Percentiles rank a stretch among this genome's conserved stretches.
Conservation (phyloP, 106 monocot genomes). For the Dioscorea dumetorum region DNA sequence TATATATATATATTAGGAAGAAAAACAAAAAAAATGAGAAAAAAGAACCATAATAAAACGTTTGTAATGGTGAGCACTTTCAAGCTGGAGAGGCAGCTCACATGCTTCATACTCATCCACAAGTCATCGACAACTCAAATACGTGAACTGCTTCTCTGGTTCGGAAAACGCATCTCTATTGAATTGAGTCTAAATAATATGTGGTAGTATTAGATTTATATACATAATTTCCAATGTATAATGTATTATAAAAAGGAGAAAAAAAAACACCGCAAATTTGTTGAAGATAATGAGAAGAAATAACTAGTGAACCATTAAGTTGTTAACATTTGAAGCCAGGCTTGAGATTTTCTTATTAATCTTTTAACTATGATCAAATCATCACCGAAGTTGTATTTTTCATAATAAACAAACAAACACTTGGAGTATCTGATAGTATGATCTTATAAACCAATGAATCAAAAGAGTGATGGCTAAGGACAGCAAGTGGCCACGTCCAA, state of each 20-base stretch:
- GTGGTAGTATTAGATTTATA: too few species aligned
- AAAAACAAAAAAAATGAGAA: too few species aligned
- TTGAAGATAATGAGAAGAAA: too few species aligned
- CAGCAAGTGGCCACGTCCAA: conserved; percentile 14
- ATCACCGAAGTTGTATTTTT: too few species aligned
- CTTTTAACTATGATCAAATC: neutral
- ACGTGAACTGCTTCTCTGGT: conserved; percentile 46
- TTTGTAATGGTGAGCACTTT: neutral
- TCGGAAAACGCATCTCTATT: conserved; percentile 2
- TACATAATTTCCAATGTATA: neutral
- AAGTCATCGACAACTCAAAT: neutral
- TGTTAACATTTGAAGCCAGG: too few species aligned
- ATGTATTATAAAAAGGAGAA: too few species aligned
- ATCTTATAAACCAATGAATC: neutral
- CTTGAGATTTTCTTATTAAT: neutral
- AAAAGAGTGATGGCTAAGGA: neutral
- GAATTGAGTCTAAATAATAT: neutral
- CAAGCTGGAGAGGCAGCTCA: conserved; percentile 23
- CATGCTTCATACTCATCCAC: neutral
- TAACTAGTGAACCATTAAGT: too few species aligned
- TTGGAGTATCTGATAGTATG: too few species aligned
- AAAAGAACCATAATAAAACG: too few species aligned
- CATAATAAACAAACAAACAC: too few species aligned
- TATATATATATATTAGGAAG: too few species aligned
- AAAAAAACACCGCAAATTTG: neutral